Conservation (phyloP, 257 asterid genomes). For the Leptodermis oblonga region DNA sequence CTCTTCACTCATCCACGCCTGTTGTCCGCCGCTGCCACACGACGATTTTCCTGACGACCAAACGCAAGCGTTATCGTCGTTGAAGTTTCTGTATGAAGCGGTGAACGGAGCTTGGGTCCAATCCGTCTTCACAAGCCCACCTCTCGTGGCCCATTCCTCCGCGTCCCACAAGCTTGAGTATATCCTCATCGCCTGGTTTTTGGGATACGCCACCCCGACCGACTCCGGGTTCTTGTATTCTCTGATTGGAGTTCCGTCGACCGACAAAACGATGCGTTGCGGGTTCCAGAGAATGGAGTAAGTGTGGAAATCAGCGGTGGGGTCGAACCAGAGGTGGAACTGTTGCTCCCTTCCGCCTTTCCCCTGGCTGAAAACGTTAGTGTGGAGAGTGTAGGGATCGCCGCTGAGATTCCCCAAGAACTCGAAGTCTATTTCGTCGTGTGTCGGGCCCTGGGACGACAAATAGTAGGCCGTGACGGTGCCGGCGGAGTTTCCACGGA, state of each 20-base stretch:
- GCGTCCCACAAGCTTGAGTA: slow-evolving; percentile 20
- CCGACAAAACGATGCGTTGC: not conserved
- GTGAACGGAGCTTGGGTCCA: slow-evolving; percentile 9
- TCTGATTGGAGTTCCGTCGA: slow-evolving; percentile 6
- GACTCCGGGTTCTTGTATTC: slow-evolving; percentile 4
- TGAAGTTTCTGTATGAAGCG: slow-evolving; percentile 1
- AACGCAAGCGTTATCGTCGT: slow-evolving; percentile 2
- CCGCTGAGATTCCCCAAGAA: slow-evolving; percentile 14
- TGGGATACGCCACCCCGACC: slow-evolving; percentile 1
- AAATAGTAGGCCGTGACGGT: slow-evolving; percentile 9
- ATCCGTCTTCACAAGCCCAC: slow-evolving; percentile 1
- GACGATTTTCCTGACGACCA: slow-evolving; percentile 5
- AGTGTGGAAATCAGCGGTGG: slow-evolving; percentile 10
- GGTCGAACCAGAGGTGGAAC: slow-evolving; percentile 11
- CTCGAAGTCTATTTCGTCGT: slow-evolving; percentile 14
- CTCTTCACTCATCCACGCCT: slow-evolving; percentile 10
- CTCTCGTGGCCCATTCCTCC: slow-evolving; percentile 14
- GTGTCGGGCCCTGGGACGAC: not conserved
- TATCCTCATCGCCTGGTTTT: slow-evolving; percentile 15
- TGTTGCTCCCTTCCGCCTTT: slow-evolving; percentile 4
- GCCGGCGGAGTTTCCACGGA: slow-evolving; percentile 18
- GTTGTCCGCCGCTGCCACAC: not conserved
- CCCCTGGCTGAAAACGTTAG: slow-evolving; percentile 11
- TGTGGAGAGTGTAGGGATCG: slow-evolving; percentile 11
- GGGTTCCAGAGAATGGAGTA: slow-evolving; percentile 12